Percentiles rank a stretch among this genome's conserved stretches.
phyloP scores from a whole-genome alignment of 495 filamentous ascomycete species.

The Opeltia flavorubescens region DNA sequence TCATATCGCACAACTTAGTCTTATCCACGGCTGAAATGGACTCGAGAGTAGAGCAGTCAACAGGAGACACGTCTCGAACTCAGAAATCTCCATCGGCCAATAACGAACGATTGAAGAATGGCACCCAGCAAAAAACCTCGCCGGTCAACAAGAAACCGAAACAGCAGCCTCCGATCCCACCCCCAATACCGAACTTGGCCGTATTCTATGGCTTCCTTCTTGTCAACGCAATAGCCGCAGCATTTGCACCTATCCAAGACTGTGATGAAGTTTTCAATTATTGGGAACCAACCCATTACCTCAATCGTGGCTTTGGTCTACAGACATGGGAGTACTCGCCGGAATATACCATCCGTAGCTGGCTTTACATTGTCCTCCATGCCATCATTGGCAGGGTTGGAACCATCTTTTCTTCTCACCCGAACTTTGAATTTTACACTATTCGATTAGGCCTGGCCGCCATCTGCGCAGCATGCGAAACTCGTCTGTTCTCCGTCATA shows the following conservation, averaged over 20 bases:
- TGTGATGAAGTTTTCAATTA: conserved; percentile 99
- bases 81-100: not conserved
- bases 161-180: not conserved
- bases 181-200: conserved; percentile 15
- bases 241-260: conserved; percentile 85
- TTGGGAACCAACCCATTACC: conserved; percentile 96
- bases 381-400: conserved; percentile 52
- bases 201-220: conserved; percentile 65
- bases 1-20: no score
- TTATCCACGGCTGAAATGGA: no score
- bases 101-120: not conserved
- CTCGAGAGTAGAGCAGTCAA: not conserved
- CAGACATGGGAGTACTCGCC: conserved; percentile 99
- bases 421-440: conserved; percentile 73
- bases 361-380: conserved; percentile 85
- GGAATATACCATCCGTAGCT: conserved; percentile 87
- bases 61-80: not conserved
- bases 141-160: not conserved
- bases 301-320: conserved; percentile 80
- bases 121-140: not conserved
- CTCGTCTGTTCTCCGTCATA: conserved; percentile 61
- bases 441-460: conserved; percentile 62
- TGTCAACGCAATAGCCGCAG: conserved; percentile 61
- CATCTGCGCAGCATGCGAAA: conserved; percentile 66
- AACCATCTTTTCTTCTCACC: conserved; percentile 41